phyloP scores from a whole-genome alignment of 2,329 filamentous ascomycete genomes.

The Beauveria varroae region DNA sequence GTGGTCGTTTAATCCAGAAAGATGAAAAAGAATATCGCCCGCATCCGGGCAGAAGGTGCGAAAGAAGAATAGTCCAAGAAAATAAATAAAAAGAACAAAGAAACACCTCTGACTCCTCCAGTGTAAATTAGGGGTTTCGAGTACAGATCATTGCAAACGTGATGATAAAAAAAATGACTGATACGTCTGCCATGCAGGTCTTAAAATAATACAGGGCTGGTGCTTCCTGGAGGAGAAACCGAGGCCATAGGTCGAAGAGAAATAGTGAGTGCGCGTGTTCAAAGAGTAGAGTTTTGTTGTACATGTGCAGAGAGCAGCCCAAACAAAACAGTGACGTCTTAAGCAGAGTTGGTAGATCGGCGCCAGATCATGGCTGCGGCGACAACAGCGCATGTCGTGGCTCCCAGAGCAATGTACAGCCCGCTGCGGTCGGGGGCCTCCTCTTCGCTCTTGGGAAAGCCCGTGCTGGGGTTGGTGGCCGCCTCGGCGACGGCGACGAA shows the following conservation, averaged over 20 bases:
- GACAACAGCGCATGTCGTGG: slow-evolving; percentile 55
- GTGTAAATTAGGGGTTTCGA: neutral
- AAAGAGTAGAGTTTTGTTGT: slow-evolving; percentile 5
- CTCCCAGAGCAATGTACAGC: slow-evolving; percentile 78
- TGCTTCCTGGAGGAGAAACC: neutral
- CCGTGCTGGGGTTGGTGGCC: slow-evolving; percentile 80
- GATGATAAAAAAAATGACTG: slow-evolving; percentile 7
- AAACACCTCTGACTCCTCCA: slow-evolving; percentile 7
- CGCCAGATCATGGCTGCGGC: slow-evolving; percentile 61
- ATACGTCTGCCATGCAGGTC: slow-evolving; percentile 5
- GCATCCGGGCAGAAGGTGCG: neutral
- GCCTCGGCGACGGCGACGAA: slow-evolving; percentile 89
- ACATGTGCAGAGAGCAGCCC: neutral
- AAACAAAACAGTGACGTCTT: neutral
- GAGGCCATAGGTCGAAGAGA: neutral
- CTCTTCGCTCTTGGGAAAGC: slow-evolving; percentile 84
- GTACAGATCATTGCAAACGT: slow-evolving; percentile 10
- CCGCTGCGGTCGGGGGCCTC: slow-evolving; percentile 76
- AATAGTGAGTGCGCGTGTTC: neutral
- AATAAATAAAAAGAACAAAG: neutral
- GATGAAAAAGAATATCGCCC: neutral
- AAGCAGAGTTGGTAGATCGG: slow-evolving; percentile 43
- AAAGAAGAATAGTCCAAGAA: slow-evolving; percentile 1
- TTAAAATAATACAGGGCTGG: neutral
- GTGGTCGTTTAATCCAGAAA: neutral